A percentile compares a stretch with the other conserved stretches of the same genome.
phyloP scores from a whole-genome alignment of 345 rosid genomes.

The Hibiscus tridactylites region DNA sequence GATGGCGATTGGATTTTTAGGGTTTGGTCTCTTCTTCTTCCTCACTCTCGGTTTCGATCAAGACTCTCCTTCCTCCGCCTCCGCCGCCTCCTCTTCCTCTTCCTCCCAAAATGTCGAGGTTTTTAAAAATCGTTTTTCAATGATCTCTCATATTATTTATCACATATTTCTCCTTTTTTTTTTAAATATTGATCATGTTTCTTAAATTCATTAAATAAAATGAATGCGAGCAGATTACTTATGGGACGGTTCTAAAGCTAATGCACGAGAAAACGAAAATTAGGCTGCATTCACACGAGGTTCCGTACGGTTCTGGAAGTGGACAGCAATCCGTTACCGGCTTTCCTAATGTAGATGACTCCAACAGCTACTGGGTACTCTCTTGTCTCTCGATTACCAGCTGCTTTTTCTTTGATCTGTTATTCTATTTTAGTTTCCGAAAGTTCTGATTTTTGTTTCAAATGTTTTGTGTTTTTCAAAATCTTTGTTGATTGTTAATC shows the following conservation, averaged over 20 bases:
- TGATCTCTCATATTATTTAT: background rate
- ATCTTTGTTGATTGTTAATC: background rate
- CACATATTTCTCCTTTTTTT: background rate
- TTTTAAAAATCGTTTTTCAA: background rate
- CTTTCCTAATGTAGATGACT: conserved; percentile 72
- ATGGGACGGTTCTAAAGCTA: conserved; percentile 77
- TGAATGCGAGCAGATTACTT: conserved; percentile 51
- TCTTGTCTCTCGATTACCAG: background rate
- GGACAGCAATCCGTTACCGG: conserved; percentile 99
- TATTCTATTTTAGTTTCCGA: background rate
- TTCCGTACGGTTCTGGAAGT: conserved; percentile 97
- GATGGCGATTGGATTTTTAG: conserved; percentile 68
- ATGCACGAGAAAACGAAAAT: conserved; percentile 87
- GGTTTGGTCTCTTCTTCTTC: conserved; percentile 60
- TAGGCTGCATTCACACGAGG: conserved; percentile 92
- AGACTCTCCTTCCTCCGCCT: conserved; percentile 33
- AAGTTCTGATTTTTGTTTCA: background rate
- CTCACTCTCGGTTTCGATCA: conserved; percentile 52
- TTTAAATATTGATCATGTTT: background rate
- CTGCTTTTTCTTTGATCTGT: background rate
- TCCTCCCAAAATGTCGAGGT: conserved; percentile 73
- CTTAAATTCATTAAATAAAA: background rate
- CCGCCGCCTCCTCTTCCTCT: conserved; percentile 26
- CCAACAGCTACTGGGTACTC: conserved; percentile 44
- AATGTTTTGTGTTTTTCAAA: background rate